Conservation (phyloP, 2,329 filamentous ascomycete genomes). For the Cytospora mali region DNA sequence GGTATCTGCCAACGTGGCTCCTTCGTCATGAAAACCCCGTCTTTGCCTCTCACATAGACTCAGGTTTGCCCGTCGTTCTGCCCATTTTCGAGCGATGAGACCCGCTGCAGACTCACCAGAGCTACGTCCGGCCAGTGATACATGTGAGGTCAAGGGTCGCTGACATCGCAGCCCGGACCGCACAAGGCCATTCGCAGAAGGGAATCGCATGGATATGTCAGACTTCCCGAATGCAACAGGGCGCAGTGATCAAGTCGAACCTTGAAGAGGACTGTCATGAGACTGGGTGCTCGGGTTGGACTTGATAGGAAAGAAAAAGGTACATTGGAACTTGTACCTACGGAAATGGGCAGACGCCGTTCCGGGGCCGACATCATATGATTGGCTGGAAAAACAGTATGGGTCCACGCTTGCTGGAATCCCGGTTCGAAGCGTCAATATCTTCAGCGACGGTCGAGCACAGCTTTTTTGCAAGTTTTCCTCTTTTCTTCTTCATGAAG, state of each 20-base stretch:
- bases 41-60: slow-evolving; percentile 1
- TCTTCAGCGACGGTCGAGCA: slow-evolving; percentile 25
- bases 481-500: slow-evolving; percentile 50
- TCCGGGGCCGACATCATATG: neutral
- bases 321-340: slow-evolving; percentile 19
- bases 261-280: slow-evolving; percentile 12
- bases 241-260: neutral
- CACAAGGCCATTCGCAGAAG: slow-evolving; percentile 16
- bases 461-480: slow-evolving; percentile 39
- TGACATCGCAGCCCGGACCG: slow-evolving; percentile 5
- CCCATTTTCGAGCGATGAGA: slow-evolving; percentile 3
- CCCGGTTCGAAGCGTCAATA: slow-evolving; percentile 21
- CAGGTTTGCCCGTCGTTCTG: neutral
- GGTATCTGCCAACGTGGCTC: neutral
- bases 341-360: slow-evolving; percentile 11
- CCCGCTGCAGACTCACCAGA: slow-evolving; percentile 6
- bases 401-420: slow-evolving; percentile 13
- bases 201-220: slow-evolving; percentile 16
- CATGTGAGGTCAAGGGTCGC: neutral
- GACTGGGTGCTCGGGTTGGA: neutral
- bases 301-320: slow-evolving; percentile 5
- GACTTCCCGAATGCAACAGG: neutral
- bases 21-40: slow-evolving; percentile 2
- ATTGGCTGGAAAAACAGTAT: slow-evolving; percentile 7
- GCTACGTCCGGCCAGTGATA: neutral